These are phyloP conservation scores for Cochlearia excelsa DNA, from an alignment of 345 rosid genomes.

Conservation along the genomic window DNA sequence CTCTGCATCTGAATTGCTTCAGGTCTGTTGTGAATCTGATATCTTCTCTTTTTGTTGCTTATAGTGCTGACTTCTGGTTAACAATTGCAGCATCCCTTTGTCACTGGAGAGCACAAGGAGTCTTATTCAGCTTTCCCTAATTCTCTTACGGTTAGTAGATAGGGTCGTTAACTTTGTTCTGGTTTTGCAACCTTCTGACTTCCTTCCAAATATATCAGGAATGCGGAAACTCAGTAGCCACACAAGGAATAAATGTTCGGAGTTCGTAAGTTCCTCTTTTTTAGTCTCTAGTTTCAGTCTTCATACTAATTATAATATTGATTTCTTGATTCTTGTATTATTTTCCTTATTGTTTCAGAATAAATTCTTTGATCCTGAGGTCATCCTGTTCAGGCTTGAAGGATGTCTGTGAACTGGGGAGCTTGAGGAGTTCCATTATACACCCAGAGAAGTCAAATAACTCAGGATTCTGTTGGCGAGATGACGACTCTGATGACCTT, in stretches of 20 bases:
- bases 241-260: slow-evolving; percentile 44
- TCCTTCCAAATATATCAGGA: slow-evolving; percentile 47
- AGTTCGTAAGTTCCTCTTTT: slow-evolving; percentile 57
- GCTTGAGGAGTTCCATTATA: slow-evolving; percentile 51
- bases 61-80: slow-evolving; percentile 24
- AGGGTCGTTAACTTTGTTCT: slow-evolving; percentile 15
- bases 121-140: slow-evolving; percentile 40
- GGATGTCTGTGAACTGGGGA: slow-evolving; percentile 68
- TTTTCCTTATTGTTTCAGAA: slow-evolving; percentile 36
- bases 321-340: slow-evolving; percentile 12
- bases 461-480: slow-evolving; percentile 45
- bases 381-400: slow-evolving; percentile 70
- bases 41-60: slow-evolving; percentile 19
- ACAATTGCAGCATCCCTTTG: slow-evolving; percentile 76
- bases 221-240: slow-evolving; percentile 44
- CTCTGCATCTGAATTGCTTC: slow-evolving; percentile 69
- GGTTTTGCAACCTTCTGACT: slow-evolving; percentile 25
- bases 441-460: slow-evolving; percentile 44
- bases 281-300: slow-evolving; percentile 5
- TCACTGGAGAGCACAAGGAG: slow-evolving; percentile 59
- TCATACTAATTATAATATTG: slow-evolving; percentile 12
- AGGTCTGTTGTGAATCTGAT: slow-evolving; percentile 44
- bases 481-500: slow-evolving; percentile 56
- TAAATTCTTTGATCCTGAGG: slow-evolving; percentile 50
- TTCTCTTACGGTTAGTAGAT: slow-evolving; percentile 52